Base-by-base conservation (phyloP, 768 basidiomycete genomes). In the Cantharellus anzutake region DNA sequence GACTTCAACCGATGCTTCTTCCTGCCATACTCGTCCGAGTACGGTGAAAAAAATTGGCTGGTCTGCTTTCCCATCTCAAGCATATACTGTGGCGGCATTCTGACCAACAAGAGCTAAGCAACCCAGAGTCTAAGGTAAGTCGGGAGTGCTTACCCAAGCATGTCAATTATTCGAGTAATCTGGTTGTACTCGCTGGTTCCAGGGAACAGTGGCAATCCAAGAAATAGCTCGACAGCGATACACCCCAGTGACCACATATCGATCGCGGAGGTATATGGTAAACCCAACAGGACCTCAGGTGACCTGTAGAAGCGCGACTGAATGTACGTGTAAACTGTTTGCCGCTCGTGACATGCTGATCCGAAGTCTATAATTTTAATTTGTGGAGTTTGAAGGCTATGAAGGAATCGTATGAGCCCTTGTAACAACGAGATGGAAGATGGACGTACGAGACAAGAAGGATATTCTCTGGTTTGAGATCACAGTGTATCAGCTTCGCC, bases 161-260 rank as follows among this genome's bases (percentile, higher is more conserved):
- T 97, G 67, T 98, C 96, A 40, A 96, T 83, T 58, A 99, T 98
- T 61, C 96, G 78, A 29, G 89, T 92, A 59, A 98, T 78, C 69
- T 99, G 96, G 71, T 99, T 99, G 72, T 96, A 99, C 72, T 99
- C 96, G 75, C 92, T 96, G 41, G 96, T 98, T 34, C 96, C 96
- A 2, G 96, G 96, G 73, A 99, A 99, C 14, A 98, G 74, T 4
- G 96, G 96, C 58, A 99, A 70, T 4, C 96, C 96, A 52, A 98
- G 75, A 77, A 98, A 99, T 42, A 98, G 80, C 69, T 99, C 96
- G 38, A 98, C 94, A 3, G 93, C 96, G 62, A 99, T 99, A 68
- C 96, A 98, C 2, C 96, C 96, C 61, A 99, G 73, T 16, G 89
- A 93, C 96, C 96, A 99, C 92, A 99, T 97, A 70, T 99, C 96